These are phyloP conservation scores for Naganishia sp. DNA, from an alignment of 1,284 basidiomycete species.

Conservation along the genomic window DNA sequence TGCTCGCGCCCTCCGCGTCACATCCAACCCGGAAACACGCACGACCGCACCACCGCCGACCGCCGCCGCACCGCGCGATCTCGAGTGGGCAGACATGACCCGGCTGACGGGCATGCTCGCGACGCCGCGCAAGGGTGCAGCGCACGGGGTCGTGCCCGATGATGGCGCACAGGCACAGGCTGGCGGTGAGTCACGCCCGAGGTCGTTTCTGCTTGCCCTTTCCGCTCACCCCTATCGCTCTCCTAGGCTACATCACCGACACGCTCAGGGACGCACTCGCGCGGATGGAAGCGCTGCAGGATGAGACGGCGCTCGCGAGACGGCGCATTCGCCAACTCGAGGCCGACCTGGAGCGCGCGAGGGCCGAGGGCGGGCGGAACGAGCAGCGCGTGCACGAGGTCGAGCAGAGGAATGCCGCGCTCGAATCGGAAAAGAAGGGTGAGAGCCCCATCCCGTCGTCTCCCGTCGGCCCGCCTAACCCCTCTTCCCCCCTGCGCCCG, in stretches of 20 bases:
- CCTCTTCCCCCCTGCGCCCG: no score
- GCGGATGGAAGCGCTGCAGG: constrained; percentile 60
- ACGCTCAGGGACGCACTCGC: constrained; percentile 47
- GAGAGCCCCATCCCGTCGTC: neutral
- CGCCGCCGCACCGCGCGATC: constrained; percentile 4
- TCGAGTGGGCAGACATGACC: constrained; percentile 44
- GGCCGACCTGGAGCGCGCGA: constrained; percentile 62
- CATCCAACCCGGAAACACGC: constrained; percentile 10
- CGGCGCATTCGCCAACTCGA: constrained; percentile 78
- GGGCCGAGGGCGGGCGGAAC: constrained; percentile 44
- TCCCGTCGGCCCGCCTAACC: neutral
- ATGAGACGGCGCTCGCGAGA: constrained; percentile 75
- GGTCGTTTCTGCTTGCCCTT: no score
- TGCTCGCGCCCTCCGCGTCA: constrained; percentile 1
- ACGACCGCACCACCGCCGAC: neutral
- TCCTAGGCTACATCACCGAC: constrained; percentile 14
- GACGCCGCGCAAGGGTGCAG: constrained; percentile 49
- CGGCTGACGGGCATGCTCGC: constrained; percentile 51
- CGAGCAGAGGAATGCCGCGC: constrained; percentile 11
- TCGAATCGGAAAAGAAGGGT: constrained; percentile 31
- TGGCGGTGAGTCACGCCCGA: constrained; percentile 34
- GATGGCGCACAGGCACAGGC: constrained; percentile 38
- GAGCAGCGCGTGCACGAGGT: constrained; percentile 65
- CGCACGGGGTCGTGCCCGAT: constrained; percentile 42
- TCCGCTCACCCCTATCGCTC: no score